Percentiles rank a stretch among this genome's conserved stretches.
phyloP scores from a whole-genome alignment of 176 grass and related monocot species.

The Oryza punctata region DNA sequence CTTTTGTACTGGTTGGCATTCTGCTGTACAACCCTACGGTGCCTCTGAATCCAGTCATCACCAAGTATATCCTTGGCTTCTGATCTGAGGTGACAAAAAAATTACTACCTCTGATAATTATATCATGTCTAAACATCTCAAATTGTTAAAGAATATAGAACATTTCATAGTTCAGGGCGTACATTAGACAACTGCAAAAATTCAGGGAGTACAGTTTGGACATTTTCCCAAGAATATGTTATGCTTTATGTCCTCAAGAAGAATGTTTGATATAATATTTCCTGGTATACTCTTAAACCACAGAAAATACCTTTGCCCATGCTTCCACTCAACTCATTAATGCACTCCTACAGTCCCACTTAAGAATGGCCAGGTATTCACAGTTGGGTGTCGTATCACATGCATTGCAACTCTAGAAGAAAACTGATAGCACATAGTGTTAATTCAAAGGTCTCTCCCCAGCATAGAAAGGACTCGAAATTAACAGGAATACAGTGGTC shows the following conservation, averaged over 20 bases:
- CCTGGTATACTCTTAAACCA: background rate
- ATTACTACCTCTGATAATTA: background rate
- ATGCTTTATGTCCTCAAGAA: background rate
- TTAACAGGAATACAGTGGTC: background rate
- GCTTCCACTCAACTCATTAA: background rate
- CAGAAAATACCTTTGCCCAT: background rate
- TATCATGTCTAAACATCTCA: background rate
- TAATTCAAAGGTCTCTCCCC: background rate
- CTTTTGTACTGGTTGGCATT: slow-evolving; percentile 87
- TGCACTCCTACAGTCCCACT: background rate
- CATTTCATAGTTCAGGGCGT: background rate
- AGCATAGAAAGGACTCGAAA: background rate
- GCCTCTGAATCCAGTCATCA: slow-evolving; percentile 83
- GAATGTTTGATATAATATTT: background rate
- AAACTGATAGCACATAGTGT: background rate
- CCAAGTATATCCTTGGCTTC: slow-evolving; percentile 90
- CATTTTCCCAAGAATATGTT: background rate
- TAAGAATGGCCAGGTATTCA: background rate
- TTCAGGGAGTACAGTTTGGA: background rate
- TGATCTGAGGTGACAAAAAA: slow-evolving; percentile 55
- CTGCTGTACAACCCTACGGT: slow-evolving; percentile 77
- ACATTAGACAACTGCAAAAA: background rate
- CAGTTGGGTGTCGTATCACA: background rate
- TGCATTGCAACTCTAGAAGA: background rate
- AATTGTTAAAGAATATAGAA: background rate